Conservation (phyloP, 2,329 filamentous ascomycete genomes). For the Coniella lustricola region DNA sequence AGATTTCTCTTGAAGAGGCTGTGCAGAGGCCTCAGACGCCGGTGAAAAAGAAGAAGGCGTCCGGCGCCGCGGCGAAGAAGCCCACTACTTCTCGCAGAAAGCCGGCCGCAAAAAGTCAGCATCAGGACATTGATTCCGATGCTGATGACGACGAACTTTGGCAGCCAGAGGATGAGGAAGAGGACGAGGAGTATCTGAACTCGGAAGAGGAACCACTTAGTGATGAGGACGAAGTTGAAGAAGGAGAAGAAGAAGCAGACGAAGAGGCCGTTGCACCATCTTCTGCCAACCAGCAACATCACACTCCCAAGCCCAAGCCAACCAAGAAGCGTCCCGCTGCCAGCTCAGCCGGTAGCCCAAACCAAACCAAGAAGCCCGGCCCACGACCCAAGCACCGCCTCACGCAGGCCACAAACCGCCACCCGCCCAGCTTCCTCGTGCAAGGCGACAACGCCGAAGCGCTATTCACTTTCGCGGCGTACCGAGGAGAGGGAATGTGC, state of each 20-base stretch:
- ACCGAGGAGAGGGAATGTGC: slow-evolving; percentile 19
- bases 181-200: background rate
- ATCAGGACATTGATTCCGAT: background rate
- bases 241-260: slow-evolving; percentile 4
- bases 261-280: slow-evolving; percentile 3
- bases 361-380: slow-evolving; percentile 6
- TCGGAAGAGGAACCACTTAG: background rate
- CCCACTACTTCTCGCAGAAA: slow-evolving; percentile 3
- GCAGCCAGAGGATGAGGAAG: background rate
- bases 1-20: slow-evolving; percentile 3
- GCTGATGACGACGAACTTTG: slow-evolving; percentile 5
- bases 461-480: slow-evolving; percentile 17
- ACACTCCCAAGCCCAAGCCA: slow-evolving; percentile 5
- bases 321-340: slow-evolving; percentile 11
- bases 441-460: slow-evolving; percentile 16
- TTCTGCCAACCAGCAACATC: background rate
- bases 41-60: background rate
- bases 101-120: background rate
- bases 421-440: slow-evolving; percentile 17
- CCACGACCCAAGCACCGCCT: slow-evolving; percentile 9
- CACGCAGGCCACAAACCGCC: slow-evolving; percentile 15
- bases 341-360: slow-evolving; percentile 10
- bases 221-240: background rate
- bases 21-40: background rate
- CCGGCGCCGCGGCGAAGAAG: background rate